phyloP scores from a whole-genome alignment of 2,329 filamentous ascomycete species.

The Botryosphaeria dothidea region DNA sequence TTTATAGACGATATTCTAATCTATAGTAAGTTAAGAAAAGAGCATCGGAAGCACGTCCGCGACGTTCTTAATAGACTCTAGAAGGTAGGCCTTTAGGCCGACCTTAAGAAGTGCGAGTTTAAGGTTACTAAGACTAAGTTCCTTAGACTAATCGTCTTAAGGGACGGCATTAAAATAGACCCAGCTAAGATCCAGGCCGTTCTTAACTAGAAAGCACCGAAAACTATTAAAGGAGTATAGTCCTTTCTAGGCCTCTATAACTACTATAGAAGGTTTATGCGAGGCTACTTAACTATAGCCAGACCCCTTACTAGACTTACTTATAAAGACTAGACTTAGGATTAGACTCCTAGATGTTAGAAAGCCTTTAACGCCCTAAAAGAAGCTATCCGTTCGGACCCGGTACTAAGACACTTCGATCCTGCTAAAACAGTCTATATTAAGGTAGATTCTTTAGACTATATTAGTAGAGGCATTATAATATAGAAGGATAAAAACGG shows the following conservation, averaged over 20 bases:
- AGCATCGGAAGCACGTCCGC: neutral
- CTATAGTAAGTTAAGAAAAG: neutral
- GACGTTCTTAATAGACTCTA: neutral
- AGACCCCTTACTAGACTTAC: slow-evolving; percentile 10
- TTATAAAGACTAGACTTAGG: too few relatives aligned
- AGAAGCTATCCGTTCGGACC: neutral
- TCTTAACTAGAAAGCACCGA: neutral
- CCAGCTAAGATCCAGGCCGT: neutral
- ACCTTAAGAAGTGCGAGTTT: neutral
- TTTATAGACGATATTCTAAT: neutral
- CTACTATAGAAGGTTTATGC: slow-evolving; percentile 30
- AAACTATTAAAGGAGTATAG: slow-evolving; percentile 20
- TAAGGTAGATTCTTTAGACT: slow-evolving; percentile 1
- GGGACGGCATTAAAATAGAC: slow-evolving; percentile 11
- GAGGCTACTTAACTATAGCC: slow-evolving; percentile 23
- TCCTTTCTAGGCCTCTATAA: slow-evolving; percentile 28
- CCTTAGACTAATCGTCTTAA: neutral
- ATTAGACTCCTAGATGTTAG: neutral
- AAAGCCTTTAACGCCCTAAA: neutral
- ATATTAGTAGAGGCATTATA: neutral
- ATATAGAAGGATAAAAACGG: neutral
- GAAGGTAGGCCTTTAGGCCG: neutral
- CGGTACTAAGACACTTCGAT: neutral
- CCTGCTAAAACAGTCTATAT: neutral
- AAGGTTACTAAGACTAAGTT: slow-evolving; percentile 4